phyloP scores from a whole-genome alignment of 495 filamentous ascomycete genomes.

The Sordaria brevicollis region DNA sequence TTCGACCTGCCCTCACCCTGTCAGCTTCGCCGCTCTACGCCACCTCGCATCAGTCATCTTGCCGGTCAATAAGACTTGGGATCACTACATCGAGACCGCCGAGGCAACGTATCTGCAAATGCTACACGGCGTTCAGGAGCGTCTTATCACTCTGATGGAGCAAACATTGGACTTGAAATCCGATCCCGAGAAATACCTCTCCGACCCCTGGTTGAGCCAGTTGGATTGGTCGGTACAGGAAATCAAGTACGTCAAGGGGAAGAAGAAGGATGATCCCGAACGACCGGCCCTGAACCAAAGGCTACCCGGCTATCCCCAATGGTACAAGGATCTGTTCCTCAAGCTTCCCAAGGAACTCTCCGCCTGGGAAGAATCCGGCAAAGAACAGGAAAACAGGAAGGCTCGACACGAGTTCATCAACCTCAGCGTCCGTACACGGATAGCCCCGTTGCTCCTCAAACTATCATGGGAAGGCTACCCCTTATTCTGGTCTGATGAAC shows the following conservation, averaged over 20 bases:
- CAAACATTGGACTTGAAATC: conserved; percentile 66
- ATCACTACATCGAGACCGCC: conserved; percentile 66
- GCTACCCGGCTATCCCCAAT: conserved; percentile 85
- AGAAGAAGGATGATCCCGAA: conserved; percentile 71
- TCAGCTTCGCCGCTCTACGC: conserved; percentile 88
- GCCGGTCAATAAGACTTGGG: conserved; percentile 81
- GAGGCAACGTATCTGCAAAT: conserved; percentile 76
- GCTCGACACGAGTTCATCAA: conserved; percentile 36
- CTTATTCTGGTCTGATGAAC: conserved; percentile 82
- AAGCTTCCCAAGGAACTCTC: conserved; percentile 27
- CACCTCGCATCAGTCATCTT: conserved; percentile 89
- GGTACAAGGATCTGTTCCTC: conserved; percentile 86
- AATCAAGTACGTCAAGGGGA: conserved; percentile 81
- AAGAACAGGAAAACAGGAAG: not conserved
- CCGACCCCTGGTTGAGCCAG: conserved; percentile 84
- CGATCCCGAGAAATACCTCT: conserved; percentile 52
- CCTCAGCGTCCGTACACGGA: conserved; percentile 77
- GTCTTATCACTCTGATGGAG: conserved; percentile 59
- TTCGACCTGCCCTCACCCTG: conserved; percentile 84
- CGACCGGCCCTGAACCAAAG: conserved; percentile 77
- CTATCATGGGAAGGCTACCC: conserved; percentile 85
- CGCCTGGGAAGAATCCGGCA: conserved; percentile 21
- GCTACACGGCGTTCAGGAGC: conserved; percentile 62
- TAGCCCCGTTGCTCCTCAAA: conserved; percentile 77
- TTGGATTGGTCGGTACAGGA: conserved; percentile 93